Evolutionary conservation across 768 basidiomycete genomes (phyloP).

Genomic region (Russula earlei): DNA sequence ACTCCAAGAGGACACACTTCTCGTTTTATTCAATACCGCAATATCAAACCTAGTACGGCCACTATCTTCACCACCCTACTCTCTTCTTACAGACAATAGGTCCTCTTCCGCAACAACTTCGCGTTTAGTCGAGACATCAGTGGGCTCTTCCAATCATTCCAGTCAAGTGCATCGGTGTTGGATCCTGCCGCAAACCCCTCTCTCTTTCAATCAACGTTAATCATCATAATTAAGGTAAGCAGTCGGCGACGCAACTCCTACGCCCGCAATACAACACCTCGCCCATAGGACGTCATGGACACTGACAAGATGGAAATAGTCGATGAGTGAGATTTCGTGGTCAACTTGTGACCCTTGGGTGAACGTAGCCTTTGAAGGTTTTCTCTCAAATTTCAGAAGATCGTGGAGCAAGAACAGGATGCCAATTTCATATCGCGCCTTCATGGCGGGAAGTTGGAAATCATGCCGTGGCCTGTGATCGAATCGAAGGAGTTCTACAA

Average conservation of each 20-base stretch:
- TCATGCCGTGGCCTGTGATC: slow-evolving; percentile 61
- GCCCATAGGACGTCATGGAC: slow-evolving; percentile 48
- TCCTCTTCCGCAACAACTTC: slow-evolving; percentile 58
- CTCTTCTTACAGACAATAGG: slow-evolving; percentile 27
- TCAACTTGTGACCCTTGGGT: background rate
- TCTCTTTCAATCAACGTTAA: slow-evolving; percentile 50
- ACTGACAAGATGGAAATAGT: slow-evolving; percentile 49
- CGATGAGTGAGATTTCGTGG: slow-evolving; percentile 36
- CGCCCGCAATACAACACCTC: background rate
- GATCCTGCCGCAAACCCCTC: slow-evolving; percentile 51
- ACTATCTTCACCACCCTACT: no score
- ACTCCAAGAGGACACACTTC: slow-evolving; percentile 51
- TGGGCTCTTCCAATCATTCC: slow-evolving; percentile 54
- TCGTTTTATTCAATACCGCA: slow-evolving; percentile 57
- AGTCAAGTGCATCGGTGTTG: slow-evolving; percentile 45
- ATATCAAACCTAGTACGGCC: slow-evolving; percentile 46
- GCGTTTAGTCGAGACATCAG: slow-evolving; percentile 51
- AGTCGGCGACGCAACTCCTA: background rate
- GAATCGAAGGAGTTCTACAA: slow-evolving; percentile 51
- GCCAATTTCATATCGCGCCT: slow-evolving; percentile 54
- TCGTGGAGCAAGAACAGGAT: slow-evolving; percentile 52
- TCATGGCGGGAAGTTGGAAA: slow-evolving; percentile 44
- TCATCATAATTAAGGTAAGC: slow-evolving; percentile 52
- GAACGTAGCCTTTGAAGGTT: slow-evolving; percentile 32
- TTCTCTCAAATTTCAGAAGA: slow-evolving; percentile 46